Conservation (phyloP, 83 land plant genomes). For the Picea mariana region DNA sequence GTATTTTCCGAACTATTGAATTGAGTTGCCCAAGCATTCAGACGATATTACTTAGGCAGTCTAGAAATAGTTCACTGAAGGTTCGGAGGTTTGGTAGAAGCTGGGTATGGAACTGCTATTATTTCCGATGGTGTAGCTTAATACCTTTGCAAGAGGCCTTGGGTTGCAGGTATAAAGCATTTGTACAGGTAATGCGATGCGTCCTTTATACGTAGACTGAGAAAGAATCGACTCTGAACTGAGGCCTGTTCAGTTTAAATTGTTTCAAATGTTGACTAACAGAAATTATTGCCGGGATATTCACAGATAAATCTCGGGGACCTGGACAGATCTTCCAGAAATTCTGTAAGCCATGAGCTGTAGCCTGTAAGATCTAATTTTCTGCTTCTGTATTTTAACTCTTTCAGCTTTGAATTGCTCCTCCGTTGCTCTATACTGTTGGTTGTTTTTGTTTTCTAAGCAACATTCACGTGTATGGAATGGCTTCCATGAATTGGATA, state of each 20-base stretch:
- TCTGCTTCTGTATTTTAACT: conserved; percentile 13
- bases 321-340: neutral
- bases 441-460: neutral
- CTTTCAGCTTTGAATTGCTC: neutral
- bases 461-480: neutral
- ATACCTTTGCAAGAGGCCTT: neutral
- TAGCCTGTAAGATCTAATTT: conserved; percentile 8
- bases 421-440: neutral
- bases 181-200: conserved; percentile 1
- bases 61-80: neutral
- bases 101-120: neutral
- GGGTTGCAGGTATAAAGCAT: neutral
- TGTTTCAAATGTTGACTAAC: neutral
- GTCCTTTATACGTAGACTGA: neutral
- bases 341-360: neutral
- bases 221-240: neutral
- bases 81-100: conserved; percentile 10
- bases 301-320: neutral
- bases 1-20: neutral
- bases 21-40: neutral
- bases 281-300: neutral
- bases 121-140: conserved; percentile 1
- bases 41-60: neutral
- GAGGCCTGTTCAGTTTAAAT: neutral
- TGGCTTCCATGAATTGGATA: conserved; percentile 3